Base-by-base conservation (phyloP, 106 monocot genomes). In the Apostasia ramifera region DNA sequence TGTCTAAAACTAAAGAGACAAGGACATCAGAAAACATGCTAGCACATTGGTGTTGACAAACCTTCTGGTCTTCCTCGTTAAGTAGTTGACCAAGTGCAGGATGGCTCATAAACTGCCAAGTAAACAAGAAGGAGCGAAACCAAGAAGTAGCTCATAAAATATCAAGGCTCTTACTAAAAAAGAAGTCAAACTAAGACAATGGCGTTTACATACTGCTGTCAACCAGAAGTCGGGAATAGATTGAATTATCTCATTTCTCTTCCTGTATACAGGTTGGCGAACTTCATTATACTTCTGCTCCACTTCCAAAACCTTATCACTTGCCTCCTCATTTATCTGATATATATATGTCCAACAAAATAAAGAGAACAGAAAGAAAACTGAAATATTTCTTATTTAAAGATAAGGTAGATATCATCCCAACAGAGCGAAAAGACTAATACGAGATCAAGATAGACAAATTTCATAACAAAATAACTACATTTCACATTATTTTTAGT, bases 201-300 rank as follows among this genome's bases (percentile, higher is more conserved):
- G 48, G 1, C 7, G 14, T 4, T 6, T 42, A 69, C 81, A 67
- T 60, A 95, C 95, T 55, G 95, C 95, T 72, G 91, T 95, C 62
- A 95, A 77, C 95, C 95, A 95, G 59, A 95, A 95, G 79, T 95
- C 95, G 3, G 95, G 95, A 76, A 95, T 95, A 10, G 80, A 70
- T 59, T 88, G 77, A 62, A 95, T 95, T 39, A 95, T 79, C 3
- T 95, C 86, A 84, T 80, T 80, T 47, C 91, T 55, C 45, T 41
- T 86, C 2, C 47, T 67, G 59, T 95, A 95, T 40, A 91, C 86
- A 57, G 95, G 95, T 75, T 80, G 84, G 47, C 95, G 88, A 50
- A 95, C 74, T 76, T 88, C 91, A 82, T 91, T 95, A 71, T 86
- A 95, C 66, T 91, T 88, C 76, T 91, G 91, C 64, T 95, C 95